Evolutionary conservation across 495 filamentous ascomycete genomes (phyloP).

Genomic region (Penicillium argentinense): DNA sequence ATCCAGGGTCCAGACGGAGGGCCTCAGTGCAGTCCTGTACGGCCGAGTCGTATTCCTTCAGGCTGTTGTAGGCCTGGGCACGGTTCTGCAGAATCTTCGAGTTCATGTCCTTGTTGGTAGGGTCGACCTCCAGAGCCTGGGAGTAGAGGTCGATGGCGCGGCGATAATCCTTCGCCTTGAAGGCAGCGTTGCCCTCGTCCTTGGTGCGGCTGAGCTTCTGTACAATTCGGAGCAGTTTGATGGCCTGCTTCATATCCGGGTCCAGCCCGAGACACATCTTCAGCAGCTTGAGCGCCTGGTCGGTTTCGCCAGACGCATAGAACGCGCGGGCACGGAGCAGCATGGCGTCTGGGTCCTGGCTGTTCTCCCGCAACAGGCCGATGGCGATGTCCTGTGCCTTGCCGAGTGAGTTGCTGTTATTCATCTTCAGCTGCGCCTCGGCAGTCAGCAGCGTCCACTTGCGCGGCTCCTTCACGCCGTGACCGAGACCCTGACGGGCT

Average conservation of each 20-base stretch:
- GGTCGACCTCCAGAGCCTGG: constrained; percentile 83
- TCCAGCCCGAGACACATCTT: constrained; percentile 86
- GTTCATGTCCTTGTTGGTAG: constrained; percentile 86
- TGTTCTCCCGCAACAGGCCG: constrained; percentile 78
- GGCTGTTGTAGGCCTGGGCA: constrained; percentile 66
- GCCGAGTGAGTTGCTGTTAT: constrained; percentile 79
- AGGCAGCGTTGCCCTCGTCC: constrained; percentile 86
- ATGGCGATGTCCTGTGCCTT: constrained; percentile 94
- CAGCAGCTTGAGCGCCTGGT: constrained; percentile 92
- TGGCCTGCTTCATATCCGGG: constrained; percentile 82
- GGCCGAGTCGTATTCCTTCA: constrained; percentile 81
- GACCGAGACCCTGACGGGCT: constrained; percentile 76
- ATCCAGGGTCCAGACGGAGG: constrained; percentile 78
- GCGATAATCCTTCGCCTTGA: constrained; percentile 79
- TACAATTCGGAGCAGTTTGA: constrained; percentile 80
- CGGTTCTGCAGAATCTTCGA: constrained; percentile 92
- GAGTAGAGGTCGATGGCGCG: constrained; percentile 80
- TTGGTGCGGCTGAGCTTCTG: constrained; percentile 92
- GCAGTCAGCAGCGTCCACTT: constrained; percentile 93
- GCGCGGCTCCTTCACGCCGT: constrained; percentile 71
- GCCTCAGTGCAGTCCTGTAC: constrained; percentile 85
- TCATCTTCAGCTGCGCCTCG: constrained; percentile 94
- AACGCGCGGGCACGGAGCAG: constrained; percentile 84
- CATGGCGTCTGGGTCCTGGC: constrained; percentile 88
- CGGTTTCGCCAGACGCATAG: constrained; percentile 90